A percentile compares a stretch with the other conserved stretches of the same genome.
phyloP scores from a whole-genome alignment of 768 basidiomycete species.

The Lentinula guzmanii region DNA sequence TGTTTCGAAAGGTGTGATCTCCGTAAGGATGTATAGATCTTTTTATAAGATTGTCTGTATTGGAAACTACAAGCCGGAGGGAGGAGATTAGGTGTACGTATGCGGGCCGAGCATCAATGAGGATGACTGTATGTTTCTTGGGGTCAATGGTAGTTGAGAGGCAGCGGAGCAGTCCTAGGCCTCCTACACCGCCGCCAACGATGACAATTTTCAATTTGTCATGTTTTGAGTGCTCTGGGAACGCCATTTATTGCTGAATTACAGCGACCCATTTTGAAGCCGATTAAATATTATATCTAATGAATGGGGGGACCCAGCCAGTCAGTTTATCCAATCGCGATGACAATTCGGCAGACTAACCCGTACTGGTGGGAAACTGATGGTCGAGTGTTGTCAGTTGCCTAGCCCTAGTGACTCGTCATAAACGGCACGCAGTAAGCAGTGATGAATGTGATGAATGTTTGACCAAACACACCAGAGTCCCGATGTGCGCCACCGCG shows the following conservation, averaged over 20 bases:
- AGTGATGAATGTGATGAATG: too few species aligned
- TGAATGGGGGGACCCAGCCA: too few species aligned
- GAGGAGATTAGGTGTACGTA: slow-evolving; percentile 41
- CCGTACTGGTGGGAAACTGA: too few species aligned
- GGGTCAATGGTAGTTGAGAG: slow-evolving; percentile 47
- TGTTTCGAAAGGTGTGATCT: slow-evolving; percentile 31
- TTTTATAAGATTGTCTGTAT: slow-evolving; percentile 26
- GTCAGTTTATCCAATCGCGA: too few species aligned
- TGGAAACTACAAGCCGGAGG: slow-evolving; percentile 47
- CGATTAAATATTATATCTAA: too few species aligned
- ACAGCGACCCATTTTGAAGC: too few species aligned
- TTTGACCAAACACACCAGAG: too few species aligned
- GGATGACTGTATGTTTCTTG: slow-evolving; percentile 40
- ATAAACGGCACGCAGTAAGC: too few species aligned
- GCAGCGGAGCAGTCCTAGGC: slow-evolving; percentile 33
- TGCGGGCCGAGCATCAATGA: slow-evolving; percentile 49
- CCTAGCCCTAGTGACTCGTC: too few species aligned
- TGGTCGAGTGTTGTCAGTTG: too few species aligned
- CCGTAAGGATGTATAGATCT: slow-evolving; percentile 28
- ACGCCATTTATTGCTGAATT: not conserved
- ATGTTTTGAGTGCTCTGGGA: not conserved
- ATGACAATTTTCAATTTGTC: slow-evolving; percentile 27
- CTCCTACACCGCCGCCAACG: slow-evolving; percentile 53
- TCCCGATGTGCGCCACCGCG: too few species aligned
- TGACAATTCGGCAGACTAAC: too few species aligned